These are phyloP conservation scores for Xylariaceae sp. DNA, from an alignment of 2,329 filamentous ascomycete species.

Conservation along the genomic window DNA sequence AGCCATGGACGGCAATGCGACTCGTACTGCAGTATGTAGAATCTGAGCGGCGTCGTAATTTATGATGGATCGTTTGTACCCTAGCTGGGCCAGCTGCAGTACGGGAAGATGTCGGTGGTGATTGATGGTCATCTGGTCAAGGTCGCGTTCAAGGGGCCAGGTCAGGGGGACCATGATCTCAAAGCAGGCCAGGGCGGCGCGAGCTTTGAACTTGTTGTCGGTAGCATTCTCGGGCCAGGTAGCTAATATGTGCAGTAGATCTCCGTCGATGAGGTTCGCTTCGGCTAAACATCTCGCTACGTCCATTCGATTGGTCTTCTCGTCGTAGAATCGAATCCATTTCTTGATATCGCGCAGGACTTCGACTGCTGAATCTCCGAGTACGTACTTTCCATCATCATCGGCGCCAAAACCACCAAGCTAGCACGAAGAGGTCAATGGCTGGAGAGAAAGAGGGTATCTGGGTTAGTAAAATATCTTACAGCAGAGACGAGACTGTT, in stretches of 20 bases:
- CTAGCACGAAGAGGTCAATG: constrained; percentile 42
- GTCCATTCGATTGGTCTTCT: constrained; percentile 89
- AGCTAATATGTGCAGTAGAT: constrained; percentile 84
- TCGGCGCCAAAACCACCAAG: constrained; percentile 79
- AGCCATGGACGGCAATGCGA: constrained; percentile 83
- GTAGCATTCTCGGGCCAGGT: constrained; percentile 71
- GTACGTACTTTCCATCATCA: constrained; percentile 76
- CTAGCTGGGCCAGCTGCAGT: constrained; percentile 79
- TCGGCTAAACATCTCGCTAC: constrained; percentile 90
- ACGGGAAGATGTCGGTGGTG: constrained; percentile 90
- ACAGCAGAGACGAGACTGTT: constrained; percentile 92
- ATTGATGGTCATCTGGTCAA: constrained; percentile 81
- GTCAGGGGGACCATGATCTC: constrained; percentile 90
- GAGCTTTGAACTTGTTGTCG: constrained; percentile 71
- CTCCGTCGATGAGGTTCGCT: constrained; percentile 84
- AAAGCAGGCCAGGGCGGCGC: constrained; percentile 78
- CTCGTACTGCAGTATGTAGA: constrained; percentile 74
- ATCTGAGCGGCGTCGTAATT: constrained; percentile 76
- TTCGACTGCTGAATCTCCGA: constrained; percentile 89
- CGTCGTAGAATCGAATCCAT: constrained; percentile 94
- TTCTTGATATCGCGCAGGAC: constrained; percentile 89
- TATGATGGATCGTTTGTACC: constrained; percentile 85
- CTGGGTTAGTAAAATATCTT: constrained; percentile 36
- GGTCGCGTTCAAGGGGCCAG: constrained; percentile 82
- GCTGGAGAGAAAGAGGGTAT: background rate